Percentiles rank a stretch among this genome's conserved stretches.
These are phyloP conservation scores for Malus hybrid DNA, from an alignment of 331 rosid genomes.

Conservation along the genomic window DNA sequence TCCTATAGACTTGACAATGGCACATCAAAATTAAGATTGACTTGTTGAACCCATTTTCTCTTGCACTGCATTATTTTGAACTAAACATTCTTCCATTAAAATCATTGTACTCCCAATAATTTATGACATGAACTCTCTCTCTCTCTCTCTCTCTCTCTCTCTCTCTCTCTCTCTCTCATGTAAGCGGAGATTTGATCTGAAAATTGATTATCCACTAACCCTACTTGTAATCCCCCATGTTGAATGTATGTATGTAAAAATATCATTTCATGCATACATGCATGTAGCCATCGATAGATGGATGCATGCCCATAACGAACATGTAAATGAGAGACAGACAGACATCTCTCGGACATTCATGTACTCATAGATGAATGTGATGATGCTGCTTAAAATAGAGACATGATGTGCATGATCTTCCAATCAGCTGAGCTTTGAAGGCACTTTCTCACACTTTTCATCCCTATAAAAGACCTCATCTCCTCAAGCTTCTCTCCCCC, in stretches of 20 bases:
- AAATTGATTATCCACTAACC: conserved; percentile 66
- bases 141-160: conserved; percentile 21
- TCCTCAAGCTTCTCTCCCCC: conserved; percentile 33
- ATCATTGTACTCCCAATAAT: conserved; percentile 36
- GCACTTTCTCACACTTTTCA: conserved; percentile 29
- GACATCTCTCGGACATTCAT: background rate
- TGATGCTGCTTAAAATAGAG: conserved; percentile 17
- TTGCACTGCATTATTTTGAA: conserved; percentile 29
- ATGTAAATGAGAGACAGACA: background rate
- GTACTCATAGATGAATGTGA: conserved; percentile 10
- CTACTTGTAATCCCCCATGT: conserved; percentile 16
- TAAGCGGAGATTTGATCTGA: conserved; percentile 43
- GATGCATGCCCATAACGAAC: background rate
- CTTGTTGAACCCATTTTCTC: conserved; percentile 25
- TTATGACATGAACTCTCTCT: conserved; percentile 30
- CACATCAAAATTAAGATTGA: conserved; percentile 34
- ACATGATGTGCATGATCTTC: conserved; percentile 38
- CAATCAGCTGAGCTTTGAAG: conserved; percentile 26
- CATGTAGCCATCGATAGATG: background rate
- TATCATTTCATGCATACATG: conserved; percentile 18
- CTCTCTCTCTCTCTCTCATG: conserved; percentile 36
- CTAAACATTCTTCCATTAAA: conserved; percentile 36
- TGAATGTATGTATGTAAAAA: background rate
- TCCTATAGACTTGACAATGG: conserved; percentile 23
- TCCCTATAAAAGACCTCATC: conserved; percentile 53